These are phyloP conservation scores for Vigna radiata DNA, from an alignment of 306 rosid genomes.

Conservation along the genomic window DNA sequence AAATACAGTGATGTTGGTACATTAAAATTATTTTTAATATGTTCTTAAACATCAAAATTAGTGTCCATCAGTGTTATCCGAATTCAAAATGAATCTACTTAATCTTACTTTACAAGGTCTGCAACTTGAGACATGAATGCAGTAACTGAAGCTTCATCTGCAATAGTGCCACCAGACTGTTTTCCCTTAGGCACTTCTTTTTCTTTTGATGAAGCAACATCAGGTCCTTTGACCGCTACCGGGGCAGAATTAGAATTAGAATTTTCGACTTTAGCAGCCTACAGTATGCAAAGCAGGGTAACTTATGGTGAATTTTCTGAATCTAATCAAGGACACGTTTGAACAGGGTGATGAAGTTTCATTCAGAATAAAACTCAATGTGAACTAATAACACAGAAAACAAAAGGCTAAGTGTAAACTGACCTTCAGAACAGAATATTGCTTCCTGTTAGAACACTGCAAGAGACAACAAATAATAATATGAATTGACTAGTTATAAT, in stretches of 20 bases:
- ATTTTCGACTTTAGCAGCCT: conserved; percentile 61
- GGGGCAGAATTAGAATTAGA: conserved; percentile 81
- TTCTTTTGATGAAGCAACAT: conserved; percentile 45
- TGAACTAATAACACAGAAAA: neutral
- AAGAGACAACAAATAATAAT: conserved; percentile 41
- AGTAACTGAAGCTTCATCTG: conserved; percentile 60
- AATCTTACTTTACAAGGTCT: conserved; percentile 84
- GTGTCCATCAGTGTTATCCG: no score
- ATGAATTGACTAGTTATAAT: neutral
- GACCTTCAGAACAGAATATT: conserved; percentile 52
- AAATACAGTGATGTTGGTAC: no score
- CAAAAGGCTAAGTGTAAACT: neutral
- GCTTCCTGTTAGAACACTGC: conserved; percentile 68
- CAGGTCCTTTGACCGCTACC: conserved; percentile 48
- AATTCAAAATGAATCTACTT: neutral
- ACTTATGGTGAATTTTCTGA: neutral
- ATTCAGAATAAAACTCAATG: neutral
- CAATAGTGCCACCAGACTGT: conserved; percentile 34
- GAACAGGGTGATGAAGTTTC: neutral
- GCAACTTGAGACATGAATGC: conserved; percentile 86
- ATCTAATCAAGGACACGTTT: conserved; percentile 11
- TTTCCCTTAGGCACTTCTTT: conserved; percentile 49
- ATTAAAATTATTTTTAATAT: no score
- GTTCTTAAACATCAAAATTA: no score
- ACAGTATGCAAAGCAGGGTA: conserved; percentile 38